Evolutionary conservation across 2,329 filamentous ascomycete genomes (phyloP), one percentile per base, ranked within the genome.

Genomic region (Leptographium wingfieldii): DNA sequence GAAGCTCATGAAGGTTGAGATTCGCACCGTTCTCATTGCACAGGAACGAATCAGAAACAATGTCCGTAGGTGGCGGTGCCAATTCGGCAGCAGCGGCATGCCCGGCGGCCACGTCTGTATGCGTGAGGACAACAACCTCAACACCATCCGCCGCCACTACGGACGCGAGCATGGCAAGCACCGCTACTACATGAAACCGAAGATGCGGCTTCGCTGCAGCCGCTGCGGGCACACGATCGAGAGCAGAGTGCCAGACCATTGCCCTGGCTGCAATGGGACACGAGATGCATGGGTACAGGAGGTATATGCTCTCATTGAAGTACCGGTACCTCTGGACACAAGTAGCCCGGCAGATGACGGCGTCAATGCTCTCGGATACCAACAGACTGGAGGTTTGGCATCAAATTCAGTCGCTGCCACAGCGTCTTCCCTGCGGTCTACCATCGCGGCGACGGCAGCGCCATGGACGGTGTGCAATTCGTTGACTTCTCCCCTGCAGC

Each of bases 81-180:
- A 59, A 43, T 65, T 62, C 40, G 61, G 64, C 5, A 54, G 48
- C 27, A 55, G 58, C 7, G 60, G 56, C 31, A 25, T n/a, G 43
- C 58, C 62, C 0, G 56, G 46, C 7, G 38, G 49, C 19, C 58
- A 49, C 5, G 56, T 63, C 7, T 65, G 64, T 52, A 59, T 51
- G n/a, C 63, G 64, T 35, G 64, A 64, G 48, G 63, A 63, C 31
- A 60, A 64, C 31, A 60, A 57, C 55, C 56, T 65, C 57, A 63
- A 63, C 14, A 63, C 64, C 14, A 63, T 65, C 53, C 64, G 64
- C 19, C 63, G 64, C 9, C 64, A 65, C 58, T 64, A 65, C 33
- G 63, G 64, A 3, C 63, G 64, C n/a, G 64, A 65, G 54, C 64
- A 65, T 22, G 64, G 64, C 56, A 56, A 59, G 14, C 64, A 60